Evolutionary conservation across 352 stramenopile genomes (phyloP), one percentile per base, ranked within the genome.

Genomic region (Phytopythium montanum): DNA sequence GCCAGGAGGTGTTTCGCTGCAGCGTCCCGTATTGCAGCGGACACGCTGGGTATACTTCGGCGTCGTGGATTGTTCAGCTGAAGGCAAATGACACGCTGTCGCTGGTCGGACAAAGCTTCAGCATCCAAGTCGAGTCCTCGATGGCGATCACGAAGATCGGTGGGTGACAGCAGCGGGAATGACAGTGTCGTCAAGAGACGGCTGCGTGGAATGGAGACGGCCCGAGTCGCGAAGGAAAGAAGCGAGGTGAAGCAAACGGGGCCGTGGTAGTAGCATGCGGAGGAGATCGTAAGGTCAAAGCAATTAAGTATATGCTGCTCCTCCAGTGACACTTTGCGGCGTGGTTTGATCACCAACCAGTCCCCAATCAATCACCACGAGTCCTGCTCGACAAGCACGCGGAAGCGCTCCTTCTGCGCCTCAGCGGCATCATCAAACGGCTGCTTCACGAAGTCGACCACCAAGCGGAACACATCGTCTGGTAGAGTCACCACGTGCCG

Each of bases 401-500:
- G 21, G 26, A 51, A 51, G 12, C 33, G 45, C 45, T 51, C 45
- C 18, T 51, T 51, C 45, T 51, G 45, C 23, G 45, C 45, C 45
- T 51, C 45, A 4, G 45, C 45, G 4, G 31, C 21, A n/a, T 51
- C 45, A 13, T 51, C 45, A 23, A 51, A 51, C 23, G 23, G 45
- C 1, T 19, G 4, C 45, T 51, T 51, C 23, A 51, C 45, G 23
- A 21, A 51, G 21, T 51, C 45, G 5, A 51, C 45, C 3, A 51
- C 45, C 3, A 16, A 29, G 7, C 23, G 45, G 26, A 51, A 51
- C 45, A 51, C 21, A 23, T 51, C 45, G 45, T 51, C 26, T 12
- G 45, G 23, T 19, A 51, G 26, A 33, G 5, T 51, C 10, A 12
- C 45, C 21, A 51, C 3, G 10, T 33, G 45, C 45, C 23, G 21